A percentile compares a stretch with the other conserved stretches of the same genome.
phyloP scores from a whole-genome alignment of 2,329 filamentous ascomycete genomes.

The Penicillium concentricum region DNA sequence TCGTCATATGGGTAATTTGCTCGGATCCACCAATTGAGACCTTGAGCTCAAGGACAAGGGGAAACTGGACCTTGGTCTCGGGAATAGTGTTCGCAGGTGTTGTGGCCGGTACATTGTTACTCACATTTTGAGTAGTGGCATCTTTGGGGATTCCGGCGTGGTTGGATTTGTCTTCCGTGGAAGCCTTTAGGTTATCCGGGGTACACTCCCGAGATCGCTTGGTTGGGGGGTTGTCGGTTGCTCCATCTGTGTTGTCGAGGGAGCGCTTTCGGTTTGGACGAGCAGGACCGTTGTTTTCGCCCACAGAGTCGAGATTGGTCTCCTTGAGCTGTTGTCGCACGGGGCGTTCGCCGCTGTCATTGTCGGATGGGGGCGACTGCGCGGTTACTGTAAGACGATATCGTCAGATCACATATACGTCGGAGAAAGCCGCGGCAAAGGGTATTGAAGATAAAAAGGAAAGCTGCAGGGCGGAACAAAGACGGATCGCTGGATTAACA shows the following conservation, averaged over 20 bases:
- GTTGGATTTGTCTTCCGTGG: slow-evolving; percentile 12
- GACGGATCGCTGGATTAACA: background rate
- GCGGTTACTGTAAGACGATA: slow-evolving; percentile 16
- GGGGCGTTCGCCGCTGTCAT: slow-evolving; percentile 53
- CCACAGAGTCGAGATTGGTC: slow-evolving; percentile 53
- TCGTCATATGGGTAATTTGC: background rate
- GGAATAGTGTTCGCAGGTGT: background rate
- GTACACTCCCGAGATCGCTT: slow-evolving; percentile 47
- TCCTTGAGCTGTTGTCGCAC: slow-evolving; percentile 62
- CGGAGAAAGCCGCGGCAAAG: background rate
- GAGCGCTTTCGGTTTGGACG: slow-evolving; percentile 36
- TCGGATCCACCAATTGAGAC: background rate
- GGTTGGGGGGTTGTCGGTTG: slow-evolving; percentile 33
- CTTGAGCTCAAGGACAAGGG: background rate
- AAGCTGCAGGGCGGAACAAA: background rate
- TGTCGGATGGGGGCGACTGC: slow-evolving; percentile 35
- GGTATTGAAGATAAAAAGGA: background rate
- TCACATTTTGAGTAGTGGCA: background rate
- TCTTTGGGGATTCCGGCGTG: background rate
- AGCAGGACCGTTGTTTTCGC: slow-evolving; percentile 12
- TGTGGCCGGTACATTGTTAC: background rate
- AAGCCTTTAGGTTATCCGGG: slow-evolving; percentile 16
- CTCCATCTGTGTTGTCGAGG: slow-evolving; percentile 27
- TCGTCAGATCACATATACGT: slow-evolving; percentile 9
- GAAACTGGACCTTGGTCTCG: background rate